Base-by-base conservation (phyloP, 768 basidiomycete genomes). In the Trametes maxima region DNA sequence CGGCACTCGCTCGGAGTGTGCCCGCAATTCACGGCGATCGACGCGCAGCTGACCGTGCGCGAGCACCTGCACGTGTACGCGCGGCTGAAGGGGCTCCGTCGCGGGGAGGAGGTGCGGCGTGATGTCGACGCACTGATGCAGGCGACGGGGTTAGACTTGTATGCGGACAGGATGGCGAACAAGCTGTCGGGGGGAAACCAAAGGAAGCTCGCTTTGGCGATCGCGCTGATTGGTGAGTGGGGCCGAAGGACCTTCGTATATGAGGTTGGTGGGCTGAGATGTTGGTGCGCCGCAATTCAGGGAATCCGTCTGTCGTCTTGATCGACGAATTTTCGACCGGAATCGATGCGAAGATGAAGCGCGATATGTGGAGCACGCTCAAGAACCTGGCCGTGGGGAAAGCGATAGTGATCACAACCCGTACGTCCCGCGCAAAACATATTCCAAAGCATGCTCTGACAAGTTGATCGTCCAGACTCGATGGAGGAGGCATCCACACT, bases 281-380 rank as follows among this genome's bases (percentile, higher is more conserved):
- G 7, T 13, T 28, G 25, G 16, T 49, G 47, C 28, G 46, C 47
- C 13, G 19, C 21, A 5, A 8, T 11, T 3, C 54, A 86, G 89
- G 89, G 5, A 92, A 92, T 65, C 88, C 90, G 3, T 76, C 88
- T 3, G 90, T 92, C 3, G 76, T 92, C 2, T 80, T 92, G 22
- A 91, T 93, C 48, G 91, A 93, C 62, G 90, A 92, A 68, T 92
- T 90, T 70, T 90, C 88, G 6, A 90, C 89, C 3, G 91, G 91
- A 5, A 85, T 92, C 49, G 91, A 92, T 69, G 87, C 90, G 6
- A 90, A 86, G 72, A 91, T 87, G 79, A 92, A 92, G 73, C 78
- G 91, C 36, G 88, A 92, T 33, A 90, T 92, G 86, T 92, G 91
- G 91, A 75, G 76, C 16, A 90, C 88, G 0, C 76, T 92, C 57